Conservation (phyloP, 495 filamentous ascomycete species). For the Neurospora sp. region DNA sequence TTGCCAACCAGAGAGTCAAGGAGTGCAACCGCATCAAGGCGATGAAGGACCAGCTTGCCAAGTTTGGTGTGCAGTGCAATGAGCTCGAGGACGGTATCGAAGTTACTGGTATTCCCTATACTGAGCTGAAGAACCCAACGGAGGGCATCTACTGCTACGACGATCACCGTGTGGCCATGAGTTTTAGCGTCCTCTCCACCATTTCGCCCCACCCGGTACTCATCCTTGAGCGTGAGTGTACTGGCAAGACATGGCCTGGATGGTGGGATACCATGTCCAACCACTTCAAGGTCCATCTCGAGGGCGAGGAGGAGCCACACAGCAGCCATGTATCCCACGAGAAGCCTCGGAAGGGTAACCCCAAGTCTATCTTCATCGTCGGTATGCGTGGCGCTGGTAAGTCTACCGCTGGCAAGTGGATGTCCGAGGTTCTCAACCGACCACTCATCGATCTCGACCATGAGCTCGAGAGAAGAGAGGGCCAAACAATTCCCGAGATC, state of each 20-base stretch:
- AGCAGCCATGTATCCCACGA: conserved; percentile 25
- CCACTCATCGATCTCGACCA: conserved; percentile 80
- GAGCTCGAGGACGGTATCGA: conserved; percentile 91
- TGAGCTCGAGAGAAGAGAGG: conserved; percentile 64
- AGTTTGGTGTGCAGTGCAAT: conserved; percentile 81
- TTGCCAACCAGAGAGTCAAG: conserved; percentile 98
- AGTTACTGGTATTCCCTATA: conserved; percentile 58
- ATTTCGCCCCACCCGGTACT: conserved; percentile 65
- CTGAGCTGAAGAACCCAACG: conserved; percentile 48
- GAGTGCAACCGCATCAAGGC: conserved; percentile 95
- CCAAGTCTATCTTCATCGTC: conserved; percentile 79
- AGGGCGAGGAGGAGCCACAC: conserved; percentile 55
- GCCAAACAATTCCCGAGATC: conserved; percentile 74
- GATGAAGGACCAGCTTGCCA: conserved; percentile 94
- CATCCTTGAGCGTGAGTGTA: conserved; percentile 82
- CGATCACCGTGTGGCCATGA: conserved; percentile 97
- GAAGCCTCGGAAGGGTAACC: conserved; percentile 24
- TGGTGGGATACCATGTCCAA: conserved; percentile 90
- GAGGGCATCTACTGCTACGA: conserved; percentile 87
- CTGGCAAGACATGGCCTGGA: conserved; percentile 98
- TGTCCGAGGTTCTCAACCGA: conserved; percentile 60
- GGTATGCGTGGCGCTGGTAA: conserved; percentile 98
- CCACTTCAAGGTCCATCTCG: conserved; percentile 61
- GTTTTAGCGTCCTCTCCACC: conserved; percentile 82
- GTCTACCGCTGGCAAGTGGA: conserved; percentile 83